Evolutionary conservation across 73 alveolate species (phyloP).

Genomic region (Paramecium biaurelia): DNA sequence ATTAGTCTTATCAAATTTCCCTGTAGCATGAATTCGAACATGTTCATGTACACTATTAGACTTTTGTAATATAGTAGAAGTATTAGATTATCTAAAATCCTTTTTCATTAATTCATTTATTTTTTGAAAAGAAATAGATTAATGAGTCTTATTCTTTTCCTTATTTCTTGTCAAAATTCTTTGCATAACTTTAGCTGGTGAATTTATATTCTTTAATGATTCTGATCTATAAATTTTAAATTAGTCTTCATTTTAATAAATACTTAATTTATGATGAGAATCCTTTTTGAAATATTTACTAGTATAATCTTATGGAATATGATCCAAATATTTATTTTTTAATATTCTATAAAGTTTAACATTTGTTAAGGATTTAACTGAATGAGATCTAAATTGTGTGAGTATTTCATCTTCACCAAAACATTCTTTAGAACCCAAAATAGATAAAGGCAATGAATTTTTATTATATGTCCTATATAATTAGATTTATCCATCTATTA

Average conservation of each 20-base stretch:
- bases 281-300: slow-evolving; percentile 2
- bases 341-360: slow-evolving; percentile 1
- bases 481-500: slow-evolving; percentile 26
- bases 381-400: neutral
- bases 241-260: neutral
- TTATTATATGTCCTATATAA: neutral
- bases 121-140: neutral
- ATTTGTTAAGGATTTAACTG: neutral
- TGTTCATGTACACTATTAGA: neutral
- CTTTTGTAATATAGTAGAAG: neutral
- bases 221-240: slow-evolving; percentile 8
- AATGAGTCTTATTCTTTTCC: neutral
- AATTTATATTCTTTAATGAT: neutral
- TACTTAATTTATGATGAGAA: neutral
- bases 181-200: neutral
- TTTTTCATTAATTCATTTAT: neutral
- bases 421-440: neutral
- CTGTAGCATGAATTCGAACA: slow-evolving; percentile 1
- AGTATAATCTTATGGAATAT: neutral
- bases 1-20: slow-evolving; percentile 3
- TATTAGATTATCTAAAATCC: neutral
- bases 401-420: slow-evolving; percentile 47
- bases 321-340: neutral
- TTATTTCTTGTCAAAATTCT: neutral
- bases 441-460: neutral